Evolutionary conservation across 2,329 filamentous ascomycete species (phyloP), one percentile per base, ranked within the genome.

Genomic region (Ascochyta koolunga): DNA sequence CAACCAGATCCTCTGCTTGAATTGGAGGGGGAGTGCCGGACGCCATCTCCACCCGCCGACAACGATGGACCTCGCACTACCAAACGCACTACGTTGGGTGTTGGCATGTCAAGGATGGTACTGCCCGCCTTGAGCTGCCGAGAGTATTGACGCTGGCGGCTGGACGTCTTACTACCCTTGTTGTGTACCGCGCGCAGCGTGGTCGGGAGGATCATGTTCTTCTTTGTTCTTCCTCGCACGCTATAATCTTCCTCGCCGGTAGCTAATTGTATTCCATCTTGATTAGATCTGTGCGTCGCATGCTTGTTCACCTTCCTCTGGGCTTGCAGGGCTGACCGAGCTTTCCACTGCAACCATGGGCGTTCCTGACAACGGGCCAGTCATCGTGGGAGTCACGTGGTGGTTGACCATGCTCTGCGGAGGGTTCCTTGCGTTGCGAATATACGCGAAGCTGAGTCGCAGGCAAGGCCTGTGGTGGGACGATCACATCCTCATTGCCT

Each of bases 381-480:
- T 69, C 21, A 60, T 69, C 19, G 49, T 66, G 21, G 64, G 61
- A 1, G 55, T 68, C 2, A 64, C 64, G n/a, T 70, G 67, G 67
- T 60, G 53, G 51, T 43, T 70, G 18, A 61, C 60, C 1, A 37
- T 64, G 5, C 43, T 68, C 4, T 62, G 57, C 24, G 66, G 62
- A 18, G 55, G 38, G 0, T 68, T 70, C 36, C 25, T 70, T 21
- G 61, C 41, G 1, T 33, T 69, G 24, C 59, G 67, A 6, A 21
- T 70, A n/a, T 70, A 70, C 22, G 67, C 65, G 15, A 70, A 69
- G 35, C 15, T 60, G 7, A 66, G 59, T 56, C 55, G 65, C 32
- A 59, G 58, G 25, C 66, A 67, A 40, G 54, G 56, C 2, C 51
- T 70, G 8, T 69, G 66, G 68, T 69, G 66, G 66, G 66, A 70